Percentiles rank a stretch among this genome's conserved stretches.
Conservation (phyloP, 768 basidiomycete species). For the Inosperma sp. region DNA sequence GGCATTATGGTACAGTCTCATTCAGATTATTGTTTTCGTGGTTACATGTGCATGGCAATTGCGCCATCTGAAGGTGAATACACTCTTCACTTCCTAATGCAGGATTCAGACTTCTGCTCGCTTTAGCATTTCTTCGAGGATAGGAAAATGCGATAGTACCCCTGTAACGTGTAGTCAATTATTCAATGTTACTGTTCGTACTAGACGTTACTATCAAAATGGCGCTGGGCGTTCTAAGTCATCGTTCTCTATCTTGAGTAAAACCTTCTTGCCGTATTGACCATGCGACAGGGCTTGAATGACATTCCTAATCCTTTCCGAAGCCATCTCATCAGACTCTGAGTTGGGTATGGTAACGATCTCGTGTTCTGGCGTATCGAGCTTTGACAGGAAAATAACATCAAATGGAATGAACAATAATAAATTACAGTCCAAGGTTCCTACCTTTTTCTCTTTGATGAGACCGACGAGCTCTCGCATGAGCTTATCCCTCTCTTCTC, state of each 20-base stretch:
- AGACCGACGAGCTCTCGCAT: conserved; percentile 49
- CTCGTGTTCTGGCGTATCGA: conserved; percentile 65
- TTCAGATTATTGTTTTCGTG: conserved; percentile 81
- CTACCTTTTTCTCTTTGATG: conserved; percentile 51
- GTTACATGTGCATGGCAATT: conserved; percentile 91
- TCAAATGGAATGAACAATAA: background rate
- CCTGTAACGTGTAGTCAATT: conserved; percentile 7
- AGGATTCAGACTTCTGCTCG: conserved; percentile 5
- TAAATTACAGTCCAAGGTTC: background rate
- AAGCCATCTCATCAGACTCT: conserved; percentile 36
- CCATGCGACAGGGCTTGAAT: conserved; percentile 39
- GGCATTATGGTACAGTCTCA: conserved; percentile 92
- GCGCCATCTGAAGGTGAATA: conserved; percentile 78
- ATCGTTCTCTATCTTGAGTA: conserved; percentile 34
- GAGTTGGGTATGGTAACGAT: conserved; percentile 48
- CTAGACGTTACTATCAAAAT: background rate
- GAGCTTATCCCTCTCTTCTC: conserved; percentile 46
- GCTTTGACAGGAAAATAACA: conserved; percentile 34
- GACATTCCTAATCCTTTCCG: conserved; percentile 44
- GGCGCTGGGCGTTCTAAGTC: background rate
- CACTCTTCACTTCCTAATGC: background rate
- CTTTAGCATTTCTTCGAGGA: conserved; percentile 81
- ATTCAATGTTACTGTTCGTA: conserved; percentile 7
- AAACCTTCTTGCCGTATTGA: conserved; percentile 40
- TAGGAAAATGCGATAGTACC: conserved; percentile 62